These are phyloP conservation scores for Coemansia sp. DNA, from an alignment of 192 early-diverging fungal genomes.

Conservation along the genomic window DNA sequence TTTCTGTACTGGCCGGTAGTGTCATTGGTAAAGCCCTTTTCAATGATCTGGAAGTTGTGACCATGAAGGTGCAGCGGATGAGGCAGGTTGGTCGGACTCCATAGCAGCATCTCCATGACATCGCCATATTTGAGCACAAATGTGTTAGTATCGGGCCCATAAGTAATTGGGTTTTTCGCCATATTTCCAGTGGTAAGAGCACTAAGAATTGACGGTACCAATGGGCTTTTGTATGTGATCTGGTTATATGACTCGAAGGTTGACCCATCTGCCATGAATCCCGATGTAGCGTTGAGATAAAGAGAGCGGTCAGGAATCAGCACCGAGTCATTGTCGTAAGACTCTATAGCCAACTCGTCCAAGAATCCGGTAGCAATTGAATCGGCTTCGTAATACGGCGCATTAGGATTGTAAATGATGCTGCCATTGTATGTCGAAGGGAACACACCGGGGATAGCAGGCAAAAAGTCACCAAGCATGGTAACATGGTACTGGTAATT, in stretches of 20 bases:
- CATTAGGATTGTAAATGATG: constrained; percentile 46
- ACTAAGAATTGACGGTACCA: constrained; percentile 64
- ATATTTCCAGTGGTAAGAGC: constrained; percentile 58
- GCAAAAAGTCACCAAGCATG: constrained; percentile 66
- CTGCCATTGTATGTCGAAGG: constrained; percentile 55
- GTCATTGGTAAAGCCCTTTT: constrained; percentile 46
- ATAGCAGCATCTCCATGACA: constrained; percentile 67
- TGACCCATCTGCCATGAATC: constrained; percentile 59
- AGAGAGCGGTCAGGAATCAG: constrained; percentile 51
- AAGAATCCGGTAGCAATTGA: constrained; percentile 25
- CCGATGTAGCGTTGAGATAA: constrained; percentile 59
- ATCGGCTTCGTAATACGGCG: constrained; percentile 9
- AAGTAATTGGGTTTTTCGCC: constrained; percentile 55
- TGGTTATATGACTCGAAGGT: constrained; percentile 75
- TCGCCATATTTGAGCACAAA: constrained; percentile 61
- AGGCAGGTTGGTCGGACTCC: constrained; percentile 61
- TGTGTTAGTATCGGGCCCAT: constrained; percentile 65
- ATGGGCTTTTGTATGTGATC: constrained; percentile 58
- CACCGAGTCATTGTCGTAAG: constrained; percentile 50
- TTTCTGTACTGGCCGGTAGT: constrained; percentile 50
- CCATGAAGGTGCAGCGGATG: constrained; percentile 85
- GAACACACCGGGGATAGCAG: constrained; percentile 56
- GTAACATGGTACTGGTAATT: constrained; percentile 68
- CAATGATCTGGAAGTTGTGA: constrained; percentile 77
- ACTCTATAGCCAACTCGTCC: constrained; percentile 52